Evolutionary conservation across 306 rosid genomes (phyloP), one percentile per base, ranked within the genome.

Genomic region (Inga oerstediana): DNA sequence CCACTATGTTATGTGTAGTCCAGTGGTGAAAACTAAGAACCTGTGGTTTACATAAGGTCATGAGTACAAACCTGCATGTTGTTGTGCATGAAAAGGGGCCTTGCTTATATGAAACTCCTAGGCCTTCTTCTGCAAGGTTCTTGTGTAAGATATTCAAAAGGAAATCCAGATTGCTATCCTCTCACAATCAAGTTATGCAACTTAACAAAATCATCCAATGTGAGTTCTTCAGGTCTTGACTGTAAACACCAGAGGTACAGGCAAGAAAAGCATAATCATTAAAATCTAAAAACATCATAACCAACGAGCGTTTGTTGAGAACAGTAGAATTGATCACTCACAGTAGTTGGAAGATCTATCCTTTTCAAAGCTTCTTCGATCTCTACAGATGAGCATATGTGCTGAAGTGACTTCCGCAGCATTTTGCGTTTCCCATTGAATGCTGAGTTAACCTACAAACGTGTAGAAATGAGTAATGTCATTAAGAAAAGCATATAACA

Each of bases 381-480:
- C 84, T 93, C 94, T 24, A 72, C 1, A 80, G 99, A 66, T 13
- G 93, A 77, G 86, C 93, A 77, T 71, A 93, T 67, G 89, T 93
- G 98, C 87, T 93, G 99, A 43, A 93, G 96, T 30, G 99, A 89
- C 75, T 87, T 93, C 81, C 97, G 88, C 80, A 93, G 72, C 99
- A 95, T 93, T 85, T 95, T 95, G 16, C 98, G 92, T 86, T 95
- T 95, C 78, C 91, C 98, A 35, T 95, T 93, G 86, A 95, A 95
- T 32, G 94, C 99, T 30, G 99, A 95, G 82, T 91, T 89, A 68
- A 92, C 94, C 99, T 95, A 41, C 20, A 71, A 84, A 75, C 67
- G 65, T 0, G 46, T 15, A 66, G 62, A 81, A 84, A 37, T 43
- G 12, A 74, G 67, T 45, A 45, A 46, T 51, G 66, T 81, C 62